Evolutionary conservation across 148 eudicot species (phyloP), one percentile per base, ranked within the genome.

Genomic region (Beta vulgaris): DNA sequence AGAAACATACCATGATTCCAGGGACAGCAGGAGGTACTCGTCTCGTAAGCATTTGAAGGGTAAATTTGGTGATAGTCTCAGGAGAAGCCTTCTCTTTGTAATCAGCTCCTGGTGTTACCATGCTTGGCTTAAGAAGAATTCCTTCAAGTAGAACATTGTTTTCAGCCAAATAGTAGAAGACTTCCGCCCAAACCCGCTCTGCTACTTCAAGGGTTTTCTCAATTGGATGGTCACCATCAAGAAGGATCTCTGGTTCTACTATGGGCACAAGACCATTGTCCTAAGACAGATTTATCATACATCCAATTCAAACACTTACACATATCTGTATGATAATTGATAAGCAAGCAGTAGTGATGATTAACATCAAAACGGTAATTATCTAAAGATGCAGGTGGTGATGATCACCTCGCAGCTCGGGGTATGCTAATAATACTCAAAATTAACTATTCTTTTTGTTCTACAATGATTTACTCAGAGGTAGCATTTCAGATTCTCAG

Each of bases 21-120:
- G 98, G 93, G 79, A 94, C 98, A 18, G 98, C 91, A 74, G 98
- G 97, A 77, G 98, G 98, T 39, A 94, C 96, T 84, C 98, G 90
- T 84, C 96, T 88, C 66, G 68, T 86, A 3, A 94, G 93, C 96
- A 91, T 84, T 39, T 91, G 84, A 76, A 91, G 97, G 51, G 98
- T 91, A 58, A 44, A 79, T 51, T 88, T 84, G 46, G 97, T 97
- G 78, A 91, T 82, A 61, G 91, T 88, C 59, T 91, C 98, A 32
- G 98, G 93, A 70, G 91, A 84, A 82, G 98, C 91, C 83, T 80
- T 94, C 68, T 83, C 87, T 75, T 91, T 91, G 88, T 90, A 91
- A 43, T 94, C 98, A 58, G 98, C 98, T 32, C 98, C 98, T 15
- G 97, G 97, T 36, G 98, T 94, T 21, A 94, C 98, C 98, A 94